Evolutionary conservation across 148 eudicot species (phyloP), one percentile per base, ranked within the genome.

Genomic region (Vaccinium darrowii): DNA sequence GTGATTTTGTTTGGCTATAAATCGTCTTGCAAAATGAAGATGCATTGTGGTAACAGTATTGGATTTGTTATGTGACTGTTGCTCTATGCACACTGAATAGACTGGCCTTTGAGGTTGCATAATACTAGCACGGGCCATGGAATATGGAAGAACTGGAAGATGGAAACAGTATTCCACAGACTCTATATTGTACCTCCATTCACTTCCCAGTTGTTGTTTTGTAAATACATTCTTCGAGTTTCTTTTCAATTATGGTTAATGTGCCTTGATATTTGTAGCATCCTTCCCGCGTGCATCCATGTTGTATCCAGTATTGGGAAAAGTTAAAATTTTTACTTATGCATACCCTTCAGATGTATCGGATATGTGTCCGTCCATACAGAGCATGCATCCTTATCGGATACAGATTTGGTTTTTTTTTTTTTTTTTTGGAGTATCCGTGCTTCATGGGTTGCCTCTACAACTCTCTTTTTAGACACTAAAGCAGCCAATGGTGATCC

Each of bases 401-500:
- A 1, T 23, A 9, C 4, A 11, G 63, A 11, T 23, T 65, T 13
- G 14, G 43, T 39, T 7, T 16, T 27, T 69, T 33, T 7, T 16
- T 27, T 69, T 36, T 36, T 2, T 69, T 30, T 27, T 12, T 27
- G 74, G 74, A 27, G 74, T 69, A 27, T 69, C 74, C 39, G 2
- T 69, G 43, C 74, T 27, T 27, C 33, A 69, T 27, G 39, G 43
- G 77, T 73, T 39, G 77, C 77, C n/a, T 39, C 77, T 73, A 50
- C 50, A 73, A 73, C 77, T 39, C 77, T 73, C 77, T 63, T 63
- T 63, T 27, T 63, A n/a, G 71, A 63, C 14, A 63, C 23, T 63
- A 63, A 21, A 63, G 14, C 71, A n/a, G 30, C 30, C 27, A n/a
- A n/a, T n/a, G 1, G 12, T 67, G 16, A 57, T 57, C 4, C 79